Evolutionary conservation across 345 rosid species (phyloP), one percentile per base, ranked within the genome.

Genomic region (Rhodamnia argentea): DNA sequence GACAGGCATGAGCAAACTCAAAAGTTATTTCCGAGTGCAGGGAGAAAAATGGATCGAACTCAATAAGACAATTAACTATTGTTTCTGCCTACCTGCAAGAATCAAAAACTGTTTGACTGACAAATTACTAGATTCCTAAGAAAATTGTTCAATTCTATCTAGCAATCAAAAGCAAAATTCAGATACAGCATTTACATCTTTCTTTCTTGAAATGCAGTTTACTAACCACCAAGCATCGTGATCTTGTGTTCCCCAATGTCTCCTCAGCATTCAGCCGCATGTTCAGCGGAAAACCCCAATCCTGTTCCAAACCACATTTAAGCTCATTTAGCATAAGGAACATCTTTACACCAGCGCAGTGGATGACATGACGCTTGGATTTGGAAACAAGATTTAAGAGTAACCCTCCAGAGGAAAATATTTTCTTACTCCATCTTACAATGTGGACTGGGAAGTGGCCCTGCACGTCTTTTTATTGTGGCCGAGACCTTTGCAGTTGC

Each of bases 401-500:
- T 8, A 5, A 27, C 47, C 24, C 47, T 32, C 47, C 24, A 70
- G 81, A 37, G 81, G 81, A 70, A 13, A 84, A 47, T 24, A 27
- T 60, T 60, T 60, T 23, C 86, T 62, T 62, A 84, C 86, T 15
- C 44, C 62, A 42, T 42, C 88, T 87, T 83, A 64, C 87, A 53
- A 86, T 54, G 64, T 57, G 57, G 42, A 86, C 92, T 90, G 89
- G 52, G 90, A 5, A 14, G 58, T 78, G 84, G 87, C 94, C 92
- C 90, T 94, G 95, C 99, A 96, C 5, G 99, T 96, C 89, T 93
- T 94, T 91, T 96, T 96, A 88, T 97, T 97, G 90, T 97, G 99
- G 84, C 98, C 99, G 78, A 96, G 92, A 44, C 99, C 98, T 91
- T 97, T 97, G 94, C 99, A 97, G 90, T 91, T 93, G 93, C 99